These are phyloP conservation scores for Ceratobasidium sp. DNA, from an alignment of 1,284 basidiomycete genomes.

Conservation along the genomic window DNA sequence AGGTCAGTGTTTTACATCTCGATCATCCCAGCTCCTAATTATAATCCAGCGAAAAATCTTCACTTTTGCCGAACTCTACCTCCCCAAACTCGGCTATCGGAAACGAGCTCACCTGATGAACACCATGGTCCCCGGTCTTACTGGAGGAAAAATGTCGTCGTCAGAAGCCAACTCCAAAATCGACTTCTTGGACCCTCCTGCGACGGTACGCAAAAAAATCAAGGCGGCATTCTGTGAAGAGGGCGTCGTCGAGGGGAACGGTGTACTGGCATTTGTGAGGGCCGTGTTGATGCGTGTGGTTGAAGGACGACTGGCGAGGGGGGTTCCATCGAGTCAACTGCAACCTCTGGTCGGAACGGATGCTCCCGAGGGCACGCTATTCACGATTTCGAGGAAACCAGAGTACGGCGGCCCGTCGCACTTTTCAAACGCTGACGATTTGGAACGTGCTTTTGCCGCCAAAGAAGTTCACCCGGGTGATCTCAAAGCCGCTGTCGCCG, in stretches of 20 bases:
- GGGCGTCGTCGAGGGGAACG: constrained; percentile 90
- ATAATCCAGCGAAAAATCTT: constrained; percentile 92
- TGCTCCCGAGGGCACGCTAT: constrained; percentile 83
- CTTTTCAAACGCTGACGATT: constrained; percentile 68
- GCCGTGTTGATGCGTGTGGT: constrained; percentile 85
- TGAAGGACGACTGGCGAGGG: constrained; percentile 46
- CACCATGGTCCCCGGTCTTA: constrained; percentile 94
- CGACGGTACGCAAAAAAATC: constrained; percentile 87
- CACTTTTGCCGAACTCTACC: constrained; percentile 94
- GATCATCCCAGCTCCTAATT: neutral
- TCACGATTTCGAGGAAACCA: constrained; percentile 76
- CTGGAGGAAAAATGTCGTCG: constrained; percentile 96
- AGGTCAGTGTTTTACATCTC: constrained; percentile 59
- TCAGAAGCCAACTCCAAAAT: constrained; percentile 98
- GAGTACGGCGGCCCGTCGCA: constrained; percentile 88
- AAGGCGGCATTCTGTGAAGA: constrained; percentile 94
- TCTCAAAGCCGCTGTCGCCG: constrained; percentile 83
- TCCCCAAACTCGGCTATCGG: constrained; percentile 90
- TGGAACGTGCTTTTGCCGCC: constrained; percentile 79
- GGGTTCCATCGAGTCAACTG: constrained; percentile 48
- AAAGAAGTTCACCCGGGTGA: constrained; percentile 89
- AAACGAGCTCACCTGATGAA: constrained; percentile 99
- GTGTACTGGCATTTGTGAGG: constrained; percentile 86
- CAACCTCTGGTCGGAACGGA: constrained; percentile 67
- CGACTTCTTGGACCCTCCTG: constrained; percentile 92